Base-by-base conservation (phyloP, 2,329 filamentous ascomycete species). In the Fusarium protoensiforme region DNA sequence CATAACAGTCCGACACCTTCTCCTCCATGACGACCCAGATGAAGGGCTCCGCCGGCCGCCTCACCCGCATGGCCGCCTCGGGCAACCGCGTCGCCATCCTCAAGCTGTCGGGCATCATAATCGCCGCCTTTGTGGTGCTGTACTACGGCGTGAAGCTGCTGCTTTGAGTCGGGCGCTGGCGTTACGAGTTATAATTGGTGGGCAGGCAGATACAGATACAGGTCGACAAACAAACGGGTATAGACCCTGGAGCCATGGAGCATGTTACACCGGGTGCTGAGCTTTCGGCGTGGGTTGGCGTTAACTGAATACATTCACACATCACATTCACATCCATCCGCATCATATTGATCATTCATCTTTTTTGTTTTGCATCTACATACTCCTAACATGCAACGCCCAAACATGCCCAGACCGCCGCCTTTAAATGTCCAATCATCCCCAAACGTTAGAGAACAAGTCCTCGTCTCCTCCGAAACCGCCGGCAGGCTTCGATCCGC, bases 391-490 rank as follows among this genome's bases (percentile, higher is more conserved):
- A 80, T 81, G 79, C 77, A 79, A 81, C 76, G 76, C 80, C 68
- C 61, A 69, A 65, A 78, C 76, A 80, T 81, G 77, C 77, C 73
- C 71, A 75, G 70, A 73, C 57, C 63, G 41, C 33, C 51, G 22
- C 71, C 61, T 71, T 64, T 68, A 67, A 51, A 64, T 70, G 51
- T 65, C 60, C 68, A 59, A 63, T 27, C 35, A 98, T 84, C 95
- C 90, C 96, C 96, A 98, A 58, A 98, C 96, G 82, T 98, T 98
- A 35, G 93, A 95, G 83, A 98, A 98, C 78, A 98, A 82, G 84
- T 98, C 96, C 74, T 98, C 96, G 63, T 90, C 91, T 61, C 87
- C 90, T 22, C 89, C 91, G 75, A 92, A 90, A 16, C 89, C 89
- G 24, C 87, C 84, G 29, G 88, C 84, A 36, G 91, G 85, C 83